Percentiles rank a stretch among this genome's conserved stretches.
Conservation (phyloP, 225 moss, liverwort and hornwort species). For the Polytrichum commune region DNA sequence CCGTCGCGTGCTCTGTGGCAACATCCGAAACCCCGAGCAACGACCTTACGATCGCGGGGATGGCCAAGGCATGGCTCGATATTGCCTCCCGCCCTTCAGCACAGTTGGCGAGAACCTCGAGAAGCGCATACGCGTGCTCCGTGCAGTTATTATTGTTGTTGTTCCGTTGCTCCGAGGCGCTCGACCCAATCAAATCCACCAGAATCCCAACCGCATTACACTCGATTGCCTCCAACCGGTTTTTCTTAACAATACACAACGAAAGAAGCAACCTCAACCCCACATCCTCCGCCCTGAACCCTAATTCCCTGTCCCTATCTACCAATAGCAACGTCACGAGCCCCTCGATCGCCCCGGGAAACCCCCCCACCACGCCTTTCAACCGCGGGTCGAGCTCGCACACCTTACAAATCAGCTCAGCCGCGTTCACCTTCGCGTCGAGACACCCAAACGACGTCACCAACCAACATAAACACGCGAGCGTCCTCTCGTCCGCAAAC, state of each 20-base stretch:
- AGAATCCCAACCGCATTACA: conserved; percentile 54
- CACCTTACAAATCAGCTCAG: conserved; percentile 29
- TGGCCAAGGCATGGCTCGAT: conserved; percentile 56
- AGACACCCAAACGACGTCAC: conserved; percentile 35
- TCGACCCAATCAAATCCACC: conserved; percentile 51
- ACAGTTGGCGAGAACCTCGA: conserved; percentile 67
- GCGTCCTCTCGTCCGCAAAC: conserved; percentile 24
- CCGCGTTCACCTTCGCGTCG: conserved; percentile 50
- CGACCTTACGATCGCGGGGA: conserved; percentile 56
- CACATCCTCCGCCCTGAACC: conserved; percentile 35
- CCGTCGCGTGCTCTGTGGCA: conserved; percentile 68
- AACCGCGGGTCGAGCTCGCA: conserved; percentile 18
- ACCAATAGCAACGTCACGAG: conserved; percentile 49
- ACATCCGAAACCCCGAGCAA: conserved; percentile 43
- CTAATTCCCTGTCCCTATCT: conserved; percentile 11
- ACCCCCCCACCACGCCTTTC: conserved; percentile 30
- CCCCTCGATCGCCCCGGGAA: conserved; percentile 42
- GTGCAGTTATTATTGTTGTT: not conserved
- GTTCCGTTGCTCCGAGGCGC: conserved; percentile 21
- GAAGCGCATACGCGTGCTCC: conserved; percentile 55
- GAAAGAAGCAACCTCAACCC: conserved; percentile 63
- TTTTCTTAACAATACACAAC: conserved; percentile 39
- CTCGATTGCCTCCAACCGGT: conserved; percentile 54
- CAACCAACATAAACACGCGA: conserved; percentile 44
- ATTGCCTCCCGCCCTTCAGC: conserved; percentile 86